Evolutionary conservation across 768 basidiomycete genomes (phyloP), one percentile per base, ranked within the genome.

Genomic region (Trametes elegans): DNA sequence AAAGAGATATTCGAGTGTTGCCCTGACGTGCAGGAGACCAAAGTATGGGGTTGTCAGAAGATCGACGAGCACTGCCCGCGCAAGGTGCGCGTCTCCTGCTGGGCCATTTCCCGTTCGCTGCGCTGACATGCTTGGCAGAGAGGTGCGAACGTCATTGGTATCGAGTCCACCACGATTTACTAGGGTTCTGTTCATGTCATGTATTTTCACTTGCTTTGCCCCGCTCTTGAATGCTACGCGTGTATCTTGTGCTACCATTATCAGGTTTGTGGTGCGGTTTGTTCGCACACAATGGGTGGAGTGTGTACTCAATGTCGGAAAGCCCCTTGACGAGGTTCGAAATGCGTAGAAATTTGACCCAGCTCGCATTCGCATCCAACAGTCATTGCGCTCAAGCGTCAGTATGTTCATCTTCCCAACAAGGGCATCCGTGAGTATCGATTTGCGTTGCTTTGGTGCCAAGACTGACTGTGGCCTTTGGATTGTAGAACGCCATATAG

Each of bases 1-100:
- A 87, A 90, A 69, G 79, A 73, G 13, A 71, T 93, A 61, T 63
- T 93, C 38, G 74, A 79, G 11, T 70, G 65, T 1, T 78, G 79
- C 49, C 47, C 64, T 0, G 64, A 70, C 21, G 54, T 87, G 19
- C 60, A 67, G 52, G 73, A 75, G 31, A 64, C 86, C 60, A 79
- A 73, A 52, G 76, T 81, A 10, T 85, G 76, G 73, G 82, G 83
- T 7, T 82, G 82, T 57, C 81, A 77, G 59, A 68, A 71, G 7
- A 60, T 83, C 16, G 79, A 70, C 21, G 71, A 69, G n/a, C 70
- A 66, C 2, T 80, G 78, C 40, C 78, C 79, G 40, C 65, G 71
- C 21, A 80, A 76, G 76, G 80, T 81, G 40, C n/a, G 75, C 35
- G 29, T 35, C 5, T 23, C 8, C 21, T 2, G 3, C 6, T n/a